These are phyloP conservation scores for Pisolithus orientalis DNA, from an alignment of 768 basidiomycete species.

Conservation along the genomic window DNA sequence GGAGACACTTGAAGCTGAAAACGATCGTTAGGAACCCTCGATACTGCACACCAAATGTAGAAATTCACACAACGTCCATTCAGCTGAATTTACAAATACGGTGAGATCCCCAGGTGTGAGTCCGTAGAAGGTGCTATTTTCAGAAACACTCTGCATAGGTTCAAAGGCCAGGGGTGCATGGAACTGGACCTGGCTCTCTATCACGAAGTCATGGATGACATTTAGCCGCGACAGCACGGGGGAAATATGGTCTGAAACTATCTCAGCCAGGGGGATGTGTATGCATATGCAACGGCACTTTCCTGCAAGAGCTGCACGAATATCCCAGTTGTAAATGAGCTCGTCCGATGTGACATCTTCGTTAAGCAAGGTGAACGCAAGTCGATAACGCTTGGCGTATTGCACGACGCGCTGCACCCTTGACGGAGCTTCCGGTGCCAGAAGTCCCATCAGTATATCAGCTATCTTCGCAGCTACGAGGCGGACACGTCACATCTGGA, in stretches of 20 bases:
- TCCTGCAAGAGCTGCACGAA: conserved; percentile 60
- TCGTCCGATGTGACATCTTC: conserved; percentile 74
- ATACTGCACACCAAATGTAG: conserved; percentile 9
- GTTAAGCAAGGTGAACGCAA: conserved; percentile 90
- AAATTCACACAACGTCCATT: conserved; percentile 82
- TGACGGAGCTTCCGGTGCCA: conserved; percentile 41
- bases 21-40: conserved; percentile 2
- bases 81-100: conserved; percentile 92
- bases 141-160: conserved; percentile 35
- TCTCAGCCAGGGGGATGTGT: conserved; percentile 12
- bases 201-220: conserved; percentile 79
- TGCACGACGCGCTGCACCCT: conserved; percentile 53
- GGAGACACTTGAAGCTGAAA: conserved; percentile 80
- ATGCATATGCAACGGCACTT: conserved; percentile 24
- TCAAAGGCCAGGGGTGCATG: conserved; percentile 85
- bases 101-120: conserved; percentile 80
- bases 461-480: conserved; percentile 32
- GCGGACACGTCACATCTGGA: conserved; percentile 11
- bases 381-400: conserved; percentile 75
- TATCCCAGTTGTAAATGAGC: conserved; percentile 64
- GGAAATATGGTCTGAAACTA: conserved; percentile 53
- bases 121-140: conserved; percentile 39
- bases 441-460: conserved; percentile 33
- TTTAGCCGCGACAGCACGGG: conserved; percentile 59
- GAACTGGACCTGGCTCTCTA: conserved; percentile 92